Evolutionary conservation across 2,329 filamentous ascomycete species (phyloP).

Genomic region (Colletotrichum viniferum): DNA sequence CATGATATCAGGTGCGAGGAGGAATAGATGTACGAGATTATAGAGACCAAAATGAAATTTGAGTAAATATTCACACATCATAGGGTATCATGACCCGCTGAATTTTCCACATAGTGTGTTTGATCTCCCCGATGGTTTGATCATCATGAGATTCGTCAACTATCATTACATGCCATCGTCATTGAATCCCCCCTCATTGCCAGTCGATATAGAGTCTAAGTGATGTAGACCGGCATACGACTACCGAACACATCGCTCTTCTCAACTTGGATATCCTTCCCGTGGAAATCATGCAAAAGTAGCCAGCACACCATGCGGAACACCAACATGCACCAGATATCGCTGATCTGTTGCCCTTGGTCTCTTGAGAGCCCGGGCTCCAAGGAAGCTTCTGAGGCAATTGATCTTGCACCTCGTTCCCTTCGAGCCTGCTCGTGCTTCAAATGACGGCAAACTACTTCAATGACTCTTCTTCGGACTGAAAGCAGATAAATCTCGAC

Average conservation of each 20-base stretch:
- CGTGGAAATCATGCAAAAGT: conserved; percentile 41
- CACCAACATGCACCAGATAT: conserved; percentile 37
- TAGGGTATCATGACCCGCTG: not conserved
- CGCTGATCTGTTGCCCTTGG: conserved; percentile 13
- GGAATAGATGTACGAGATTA: not conserved
- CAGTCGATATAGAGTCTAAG: not conserved
- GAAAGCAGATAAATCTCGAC: conserved; percentile 5
- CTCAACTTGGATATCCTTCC: conserved; percentile 34
- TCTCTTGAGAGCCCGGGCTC: not conserved
- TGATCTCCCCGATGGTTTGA: not conserved
- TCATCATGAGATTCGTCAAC: not conserved
- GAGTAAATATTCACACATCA: not conserved
- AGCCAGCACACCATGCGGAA: conserved; percentile 43
- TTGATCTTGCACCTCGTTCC: not conserved
- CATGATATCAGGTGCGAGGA: not conserved
- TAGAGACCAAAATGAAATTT: not conserved
- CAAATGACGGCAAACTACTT: conserved; percentile 2
- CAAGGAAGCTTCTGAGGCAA: not conserved
- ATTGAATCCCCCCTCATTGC: not conserved
- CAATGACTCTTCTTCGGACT: not conserved
- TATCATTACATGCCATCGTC: not conserved
- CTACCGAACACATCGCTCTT: conserved; percentile 38
- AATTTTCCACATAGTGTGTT: not conserved
- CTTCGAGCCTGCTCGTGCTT: not conserved
- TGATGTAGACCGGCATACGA: conserved; percentile 39